Evolutionary conservation across 2,329 filamentous ascomycete genomes (phyloP), one percentile per base, ranked within the genome.

Genomic region (Fusarium sp.): DNA sequence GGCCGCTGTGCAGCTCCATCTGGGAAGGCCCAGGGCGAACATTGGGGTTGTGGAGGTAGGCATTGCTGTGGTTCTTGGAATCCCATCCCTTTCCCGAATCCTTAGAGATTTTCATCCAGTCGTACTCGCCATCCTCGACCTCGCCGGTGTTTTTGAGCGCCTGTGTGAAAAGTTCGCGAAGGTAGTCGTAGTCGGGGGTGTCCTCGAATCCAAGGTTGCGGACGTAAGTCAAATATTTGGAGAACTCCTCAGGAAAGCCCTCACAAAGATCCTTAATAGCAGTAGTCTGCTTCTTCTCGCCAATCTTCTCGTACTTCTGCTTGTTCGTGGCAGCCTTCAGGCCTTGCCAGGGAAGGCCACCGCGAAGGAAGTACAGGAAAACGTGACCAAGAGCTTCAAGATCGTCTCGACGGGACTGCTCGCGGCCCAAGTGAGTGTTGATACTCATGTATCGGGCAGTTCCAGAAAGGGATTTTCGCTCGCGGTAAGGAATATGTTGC

Each of bases 241-340:
- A 97, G 81, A 99, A 97, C 83, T 99, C 94, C 79, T 97, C 93
- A 72, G 96, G 95, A 83, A 97, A 98, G 54, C 94, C 92, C 75
- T 98, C 94, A 79, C 95, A 98, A 18, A 99, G 89, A 76, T 99
- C 96, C 84, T 98, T 97, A 84, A 99, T 97, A 7, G 90, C 89
- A 24, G 96, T 98, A 0, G 95, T 98, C 84, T 98, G 96, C 86
- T 99, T 99, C 91, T 99, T 98, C 86, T 99, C 95, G 47, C 96
- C 96, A 82, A 99, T 99, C 88, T 98, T 98, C 84, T 99, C 96
- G 80, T 99, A 99, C 84, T 99, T 99, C 80, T 99, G 96, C 89
- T 99, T 91, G 81, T 92, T 92, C 48, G 90, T 92, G 30, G 89
- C 90, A 79, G 90, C 90, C 83, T 92, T 92, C 69, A 92, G 83